A percentile compares a stretch with the other conserved stretches of the same genome.
These are phyloP conservation scores for Vaccinium myrtillus DNA, from an alignment of 148 eudicot genomes.

Conservation along the genomic window DNA sequence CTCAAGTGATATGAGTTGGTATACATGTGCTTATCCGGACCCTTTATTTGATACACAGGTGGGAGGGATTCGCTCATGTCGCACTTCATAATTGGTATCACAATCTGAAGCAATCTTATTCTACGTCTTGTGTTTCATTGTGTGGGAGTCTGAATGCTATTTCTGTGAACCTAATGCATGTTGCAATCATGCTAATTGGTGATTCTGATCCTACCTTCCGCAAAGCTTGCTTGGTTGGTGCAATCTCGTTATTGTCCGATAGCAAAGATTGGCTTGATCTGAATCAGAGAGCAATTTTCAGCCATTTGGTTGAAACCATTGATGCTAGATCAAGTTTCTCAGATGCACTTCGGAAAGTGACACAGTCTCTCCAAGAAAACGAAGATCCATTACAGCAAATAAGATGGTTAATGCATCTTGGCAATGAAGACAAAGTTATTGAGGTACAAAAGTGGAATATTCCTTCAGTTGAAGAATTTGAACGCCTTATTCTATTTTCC, in stretches of 20 bases:
- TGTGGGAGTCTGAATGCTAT: slow-evolving; percentile 29
- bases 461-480: slow-evolving; percentile 18
- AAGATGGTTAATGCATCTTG: slow-evolving; percentile 63
- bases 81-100: slow-evolving; percentile 66
- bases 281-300: slow-evolving; percentile 48
- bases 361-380: slow-evolving; percentile 36
- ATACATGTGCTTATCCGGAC: background rate
- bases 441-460: slow-evolving; percentile 14
- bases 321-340: slow-evolving; percentile 40
- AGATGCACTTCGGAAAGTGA: slow-evolving; percentile 40
- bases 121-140: slow-evolving; percentile 11
- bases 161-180: slow-evolving; percentile 54
- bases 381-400: slow-evolving; percentile 58
- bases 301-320: slow-evolving; percentile 39
- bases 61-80: slow-evolving; percentile 88
- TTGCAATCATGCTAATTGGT: slow-evolving; percentile 56
- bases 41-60: slow-evolving; percentile 40
- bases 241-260: slow-evolving; percentile 40
- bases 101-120: slow-evolving; percentile 16
- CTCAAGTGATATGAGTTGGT: background rate
- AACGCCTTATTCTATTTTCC: slow-evolving; percentile 21
- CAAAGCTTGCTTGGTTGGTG: slow-evolving; percentile 81
- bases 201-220: slow-evolving; percentile 46
- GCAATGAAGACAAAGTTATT: slow-evolving; percentile 13
- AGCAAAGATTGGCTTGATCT: slow-evolving; percentile 34